phyloP scores from a whole-genome alignment of 2,329 filamentous ascomycete species.

The Aureobasidium sp. region DNA sequence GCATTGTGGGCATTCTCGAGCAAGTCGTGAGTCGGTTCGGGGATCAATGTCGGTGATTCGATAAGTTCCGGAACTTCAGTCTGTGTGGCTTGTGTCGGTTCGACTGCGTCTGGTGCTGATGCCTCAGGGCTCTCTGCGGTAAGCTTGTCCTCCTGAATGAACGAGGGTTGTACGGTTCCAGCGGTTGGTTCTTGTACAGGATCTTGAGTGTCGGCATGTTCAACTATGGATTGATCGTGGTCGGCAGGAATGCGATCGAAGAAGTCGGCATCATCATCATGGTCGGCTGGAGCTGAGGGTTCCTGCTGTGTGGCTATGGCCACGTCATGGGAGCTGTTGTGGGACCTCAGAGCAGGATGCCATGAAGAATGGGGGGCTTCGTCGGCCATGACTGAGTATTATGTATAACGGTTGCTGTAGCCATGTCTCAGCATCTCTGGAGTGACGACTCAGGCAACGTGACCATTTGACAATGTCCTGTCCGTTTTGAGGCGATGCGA shows the following conservation, averaged over 20 bases:
- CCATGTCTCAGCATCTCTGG: not conserved
- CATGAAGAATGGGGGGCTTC: conserved; percentile 1
- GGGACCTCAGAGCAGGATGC: conserved; percentile 11
- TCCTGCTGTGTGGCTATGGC: not conserved
- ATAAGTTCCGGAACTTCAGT: not conserved
- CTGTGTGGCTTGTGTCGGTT: not conserved
- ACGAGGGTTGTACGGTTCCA: not conserved
- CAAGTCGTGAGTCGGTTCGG: conserved; percentile 1
- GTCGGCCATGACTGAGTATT: conserved; percentile 3
- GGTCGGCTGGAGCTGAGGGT: not conserved
- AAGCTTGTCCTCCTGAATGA: not conserved
- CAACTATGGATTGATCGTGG: not conserved
- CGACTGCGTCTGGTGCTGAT: not conserved
- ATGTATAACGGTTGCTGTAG: conserved; percentile 7
- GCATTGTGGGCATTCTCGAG: not conserved
- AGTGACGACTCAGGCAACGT: not conserved
- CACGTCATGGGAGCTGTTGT: not conserved
- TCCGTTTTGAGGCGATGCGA: not conserved
- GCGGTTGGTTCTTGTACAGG: not conserved
- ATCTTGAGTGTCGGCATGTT: not conserved
- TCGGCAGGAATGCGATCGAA: not conserved
- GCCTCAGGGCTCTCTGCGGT: not conserved
- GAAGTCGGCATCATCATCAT: conserved; percentile 1
- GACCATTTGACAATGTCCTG: not conserved
- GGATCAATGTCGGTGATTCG: not conserved